phyloP scores from a whole-genome alignment of 2,329 filamentous ascomycete species.

The Byssoonygena ceratinophila region DNA sequence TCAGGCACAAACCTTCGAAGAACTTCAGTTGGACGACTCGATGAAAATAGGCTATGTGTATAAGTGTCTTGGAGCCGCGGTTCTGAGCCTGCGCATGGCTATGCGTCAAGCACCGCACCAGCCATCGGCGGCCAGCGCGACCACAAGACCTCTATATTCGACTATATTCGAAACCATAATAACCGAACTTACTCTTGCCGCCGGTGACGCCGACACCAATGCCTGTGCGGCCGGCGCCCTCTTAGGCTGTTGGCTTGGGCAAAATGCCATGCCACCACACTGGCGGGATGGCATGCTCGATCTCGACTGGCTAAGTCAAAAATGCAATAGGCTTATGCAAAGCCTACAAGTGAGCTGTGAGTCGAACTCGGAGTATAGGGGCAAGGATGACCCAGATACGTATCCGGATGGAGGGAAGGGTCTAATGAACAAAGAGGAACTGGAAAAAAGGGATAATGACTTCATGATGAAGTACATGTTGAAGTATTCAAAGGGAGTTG shows the following conservation, averaged over 20 bases:
- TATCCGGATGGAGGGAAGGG: conserved; percentile 16
- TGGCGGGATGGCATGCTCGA: conserved; percentile 40
- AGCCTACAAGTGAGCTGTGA: neutral
- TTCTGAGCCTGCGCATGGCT: conserved; percentile 37
- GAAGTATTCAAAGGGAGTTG: conserved; percentile 6
- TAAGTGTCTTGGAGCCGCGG: conserved; percentile 43
- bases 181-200: conserved; percentile 42
- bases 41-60: conserved; percentile 45
- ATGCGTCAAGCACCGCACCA: conserved; percentile 27
- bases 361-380: conserved; percentile 5
- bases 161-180: conserved; percentile 40
- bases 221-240: conserved; percentile 44
- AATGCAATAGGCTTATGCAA: conserved; percentile 14
- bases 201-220: conserved; percentile 47
- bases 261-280: conserved; percentile 38
- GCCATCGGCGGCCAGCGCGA: conserved; percentile 11
- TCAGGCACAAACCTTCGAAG: conserved; percentile 29
- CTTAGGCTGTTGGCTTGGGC: conserved; percentile 41
- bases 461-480: conserved; percentile 15
- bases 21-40: conserved; percentile 38
- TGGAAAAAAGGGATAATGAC: conserved; percentile 11
- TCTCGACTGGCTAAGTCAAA: conserved; percentile 17
- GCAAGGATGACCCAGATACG: conserved; percentile 14
- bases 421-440: conserved; percentile 14
- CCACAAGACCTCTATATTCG: conserved; percentile 13